Evolutionary conservation across 768 basidiomycete species (phyloP).

Genomic region (Podaxis sp.): DNA sequence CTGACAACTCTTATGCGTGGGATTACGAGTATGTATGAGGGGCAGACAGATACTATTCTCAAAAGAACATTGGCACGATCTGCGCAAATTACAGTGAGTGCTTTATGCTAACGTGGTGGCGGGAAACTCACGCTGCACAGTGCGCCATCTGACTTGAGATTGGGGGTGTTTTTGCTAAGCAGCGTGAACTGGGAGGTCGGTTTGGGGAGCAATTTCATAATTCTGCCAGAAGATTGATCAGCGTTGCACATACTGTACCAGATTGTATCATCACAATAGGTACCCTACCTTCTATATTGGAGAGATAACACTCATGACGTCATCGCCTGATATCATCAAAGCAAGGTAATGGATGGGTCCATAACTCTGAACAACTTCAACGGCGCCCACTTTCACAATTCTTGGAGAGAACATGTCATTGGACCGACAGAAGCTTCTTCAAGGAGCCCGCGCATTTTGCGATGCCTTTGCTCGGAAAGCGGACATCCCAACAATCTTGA

Average conservation of each 20-base stretch:
- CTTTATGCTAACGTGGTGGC: too few species aligned
- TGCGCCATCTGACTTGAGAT: too few species aligned
- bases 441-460: slow-evolving; percentile 48
- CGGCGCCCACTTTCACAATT: neutral
- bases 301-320: neutral
- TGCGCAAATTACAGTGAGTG: too few species aligned
- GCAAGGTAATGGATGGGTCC: neutral
- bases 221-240: neutral
- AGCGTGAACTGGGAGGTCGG: too few species aligned
- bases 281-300: neutral
- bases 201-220: neutral
- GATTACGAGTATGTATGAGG: too few species aligned
- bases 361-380: neutral
- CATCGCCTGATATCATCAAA: neutral
- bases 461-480: slow-evolving; percentile 47
- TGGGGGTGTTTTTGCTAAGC: too few species aligned
- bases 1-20: too few species aligned
- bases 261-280: neutral
- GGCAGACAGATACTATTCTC: too few species aligned
- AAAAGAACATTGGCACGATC: too few species aligned
- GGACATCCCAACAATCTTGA: slow-evolving; percentile 39
- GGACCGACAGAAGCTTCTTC: slow-evolving; percentile 34
- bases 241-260: too few species aligned
- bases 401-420: slow-evolving; percentile 17
- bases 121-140: too few species aligned